Evolutionary conservation across 2,329 filamentous ascomycete species (phyloP).

Genomic region (Parastagonospora nodorum): DNA sequence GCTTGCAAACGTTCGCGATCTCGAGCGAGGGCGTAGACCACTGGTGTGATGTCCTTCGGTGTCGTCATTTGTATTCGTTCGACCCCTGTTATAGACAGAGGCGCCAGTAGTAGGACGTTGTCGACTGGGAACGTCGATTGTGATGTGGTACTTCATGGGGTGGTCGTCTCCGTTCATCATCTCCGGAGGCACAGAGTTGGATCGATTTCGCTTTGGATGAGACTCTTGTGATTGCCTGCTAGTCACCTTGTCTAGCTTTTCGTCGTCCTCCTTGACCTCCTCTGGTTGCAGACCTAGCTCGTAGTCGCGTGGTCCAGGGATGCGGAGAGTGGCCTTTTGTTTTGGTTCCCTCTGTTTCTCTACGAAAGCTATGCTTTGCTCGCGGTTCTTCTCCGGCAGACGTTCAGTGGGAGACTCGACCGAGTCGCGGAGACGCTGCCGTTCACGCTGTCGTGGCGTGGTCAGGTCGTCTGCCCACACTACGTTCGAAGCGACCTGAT

Average conservation of each 20-base stretch:
- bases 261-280: constrained; percentile 54
- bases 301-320: constrained; percentile 88
- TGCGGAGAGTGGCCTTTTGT: constrained; percentile 76
- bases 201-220: constrained; percentile 21
- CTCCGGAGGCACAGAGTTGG: constrained; percentile 32
- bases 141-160: constrained; percentile 61
- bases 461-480: constrained; percentile 31
- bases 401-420: constrained; percentile 64
- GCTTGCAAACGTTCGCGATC: constrained; percentile 61
- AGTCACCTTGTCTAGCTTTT: constrained; percentile 28
- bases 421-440: constrained; percentile 55
- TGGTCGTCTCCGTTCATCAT: constrained; percentile 47
- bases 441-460: constrained; percentile 65
- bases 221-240: constrained; percentile 31
- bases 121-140: constrained; percentile 66
- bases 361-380: constrained; percentile 86
- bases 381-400: constrained; percentile 62
- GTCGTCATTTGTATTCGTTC: constrained; percentile 6
- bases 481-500: constrained; percentile 19
- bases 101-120: constrained; percentile 36
- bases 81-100: constrained; percentile 31
- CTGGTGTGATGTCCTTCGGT: constrained; percentile 7
- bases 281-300: constrained; percentile 79
- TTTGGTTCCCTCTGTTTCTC: constrained; percentile 78
- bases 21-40: constrained; percentile 22